Conservation (phyloP, 495 filamentous ascomycete genomes). For the Aspergillus diversus region DNA sequence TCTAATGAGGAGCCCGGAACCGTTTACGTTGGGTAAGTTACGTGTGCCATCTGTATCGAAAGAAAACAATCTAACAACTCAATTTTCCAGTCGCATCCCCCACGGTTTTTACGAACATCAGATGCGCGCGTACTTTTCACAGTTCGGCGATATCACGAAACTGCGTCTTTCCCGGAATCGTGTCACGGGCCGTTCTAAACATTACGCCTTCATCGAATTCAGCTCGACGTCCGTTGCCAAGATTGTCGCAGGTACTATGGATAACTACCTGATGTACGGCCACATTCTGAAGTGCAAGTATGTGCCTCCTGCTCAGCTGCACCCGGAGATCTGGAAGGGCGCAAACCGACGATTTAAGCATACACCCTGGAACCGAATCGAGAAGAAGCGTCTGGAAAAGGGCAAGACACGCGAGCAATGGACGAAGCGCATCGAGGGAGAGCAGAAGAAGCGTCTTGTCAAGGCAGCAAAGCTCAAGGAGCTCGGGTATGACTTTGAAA, state of each 20-base stretch:
- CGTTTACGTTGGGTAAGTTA: slow-evolving; percentile 74
- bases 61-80: background rate
- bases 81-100: slow-evolving; percentile 66
- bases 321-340: slow-evolving; percentile 81
- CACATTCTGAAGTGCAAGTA: slow-evolving; percentile 87
- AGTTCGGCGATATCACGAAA: slow-evolving; percentile 83
- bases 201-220: slow-evolving; percentile 95
- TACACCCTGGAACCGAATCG: slow-evolving; percentile 82
- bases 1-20: slow-evolving; percentile 66
- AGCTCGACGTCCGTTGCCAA: slow-evolving; percentile 74
- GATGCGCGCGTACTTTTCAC: slow-evolving; percentile 92
- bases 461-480: slow-evolving; percentile 76
- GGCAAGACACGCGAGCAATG: slow-evolving; percentile 73
- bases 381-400: slow-evolving; percentile 70
- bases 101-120: slow-evolving; percentile 97
- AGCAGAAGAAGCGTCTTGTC: slow-evolving; percentile 65
- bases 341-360: slow-evolving; percentile 86
- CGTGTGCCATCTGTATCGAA: too few relatives aligned
- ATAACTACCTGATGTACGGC: slow-evolving; percentile 94
- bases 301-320: slow-evolving; percentile 74
- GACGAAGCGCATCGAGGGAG: slow-evolving; percentile 69
- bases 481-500: slow-evolving; percentile 83
- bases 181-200: slow-evolving; percentile 83
- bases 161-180: slow-evolving; percentile 89
- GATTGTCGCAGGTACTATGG: slow-evolving; percentile 91